These are phyloP conservation scores for Pinus albicaulis DNA, from an alignment of 75 land plant species.

Conservation along the genomic window DNA sequence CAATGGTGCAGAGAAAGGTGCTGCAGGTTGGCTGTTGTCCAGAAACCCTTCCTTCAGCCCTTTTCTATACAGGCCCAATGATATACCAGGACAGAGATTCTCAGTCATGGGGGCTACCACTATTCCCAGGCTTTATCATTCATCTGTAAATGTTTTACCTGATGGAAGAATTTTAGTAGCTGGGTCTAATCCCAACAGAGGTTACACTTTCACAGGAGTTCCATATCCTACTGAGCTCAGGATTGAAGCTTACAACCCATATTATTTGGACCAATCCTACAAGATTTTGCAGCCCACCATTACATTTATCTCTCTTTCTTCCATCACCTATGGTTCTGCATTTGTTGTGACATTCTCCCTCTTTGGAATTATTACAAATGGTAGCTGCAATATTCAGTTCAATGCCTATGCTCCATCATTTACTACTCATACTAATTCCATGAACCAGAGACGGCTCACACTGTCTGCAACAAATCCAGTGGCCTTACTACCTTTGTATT, in stretches of 20 bases:
- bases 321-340: not conserved
- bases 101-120: constrained; percentile 13
- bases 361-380: not conserved
- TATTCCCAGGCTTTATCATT: constrained; percentile 51
- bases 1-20: constrained; percentile 53
- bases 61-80: constrained; percentile 24
- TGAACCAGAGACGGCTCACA: constrained; percentile 60
- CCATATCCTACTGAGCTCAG: constrained; percentile 49
- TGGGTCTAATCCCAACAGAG: constrained; percentile 39
- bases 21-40: constrained; percentile 42
- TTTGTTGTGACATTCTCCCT: not conserved
- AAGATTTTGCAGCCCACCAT: constrained; percentile 27
- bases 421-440: constrained; percentile 55
- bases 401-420: constrained; percentile 48
- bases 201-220: constrained; percentile 26
- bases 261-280: constrained; percentile 26
- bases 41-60: constrained; percentile 30
- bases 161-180: constrained; percentile 53
- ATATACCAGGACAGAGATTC: constrained; percentile 6
- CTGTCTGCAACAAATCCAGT: constrained; percentile 13
- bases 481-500: not conserved
- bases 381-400: constrained; percentile 2
- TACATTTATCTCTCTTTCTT: not conserved
- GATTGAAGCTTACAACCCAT: constrained; percentile 48
- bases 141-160: constrained; percentile 36